phyloP scores from a whole-genome alignment of 345 rosid genomes.

The Brassica cretica region DNA sequence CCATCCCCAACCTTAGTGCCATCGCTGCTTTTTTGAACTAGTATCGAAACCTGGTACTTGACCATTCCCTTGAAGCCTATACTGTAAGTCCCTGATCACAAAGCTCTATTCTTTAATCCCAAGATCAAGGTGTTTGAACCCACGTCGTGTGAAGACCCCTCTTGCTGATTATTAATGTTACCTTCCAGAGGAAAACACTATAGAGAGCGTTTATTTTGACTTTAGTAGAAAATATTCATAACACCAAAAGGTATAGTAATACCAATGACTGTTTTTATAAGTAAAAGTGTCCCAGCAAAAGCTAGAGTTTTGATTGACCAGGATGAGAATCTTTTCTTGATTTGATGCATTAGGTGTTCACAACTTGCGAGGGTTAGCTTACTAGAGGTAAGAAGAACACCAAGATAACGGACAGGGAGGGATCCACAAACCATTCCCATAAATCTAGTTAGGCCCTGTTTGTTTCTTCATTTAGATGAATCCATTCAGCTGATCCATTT shows the following conservation, averaged over 20 bases:
- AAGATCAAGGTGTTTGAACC: slow-evolving; percentile 79
- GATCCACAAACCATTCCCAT: neutral
- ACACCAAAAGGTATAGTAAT: neutral
- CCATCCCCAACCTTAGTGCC: slow-evolving; percentile 56
- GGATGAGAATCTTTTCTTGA: too few relatives aligned
- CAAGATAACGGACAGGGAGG: neutral
- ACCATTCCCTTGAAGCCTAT: slow-evolving; percentile 79
- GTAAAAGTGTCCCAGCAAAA: neutral
- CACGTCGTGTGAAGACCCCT: slow-evolving; percentile 88
- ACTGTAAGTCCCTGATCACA: slow-evolving; percentile 73
- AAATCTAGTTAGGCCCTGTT: neutral
- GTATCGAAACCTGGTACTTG: slow-evolving; percentile 55
- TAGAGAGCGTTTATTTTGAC: too few relatives aligned
- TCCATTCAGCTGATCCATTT: too few relatives aligned
- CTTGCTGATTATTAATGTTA: slow-evolving; percentile 55
- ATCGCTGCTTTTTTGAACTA: slow-evolving; percentile 50
- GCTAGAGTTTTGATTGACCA: neutral
- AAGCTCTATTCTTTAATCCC: slow-evolving; percentile 58
- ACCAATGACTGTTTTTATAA: neutral
- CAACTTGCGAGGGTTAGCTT: neutral
- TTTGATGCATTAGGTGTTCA: neutral
- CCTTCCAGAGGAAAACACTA: too few relatives aligned
- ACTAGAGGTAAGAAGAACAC: neutral
- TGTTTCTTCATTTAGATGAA: too few relatives aligned
- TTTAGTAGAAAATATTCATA: neutral